Evolutionary conservation across 129 eudicot genomes (phyloP).

Genomic region (Sambucus nigra): DNA sequence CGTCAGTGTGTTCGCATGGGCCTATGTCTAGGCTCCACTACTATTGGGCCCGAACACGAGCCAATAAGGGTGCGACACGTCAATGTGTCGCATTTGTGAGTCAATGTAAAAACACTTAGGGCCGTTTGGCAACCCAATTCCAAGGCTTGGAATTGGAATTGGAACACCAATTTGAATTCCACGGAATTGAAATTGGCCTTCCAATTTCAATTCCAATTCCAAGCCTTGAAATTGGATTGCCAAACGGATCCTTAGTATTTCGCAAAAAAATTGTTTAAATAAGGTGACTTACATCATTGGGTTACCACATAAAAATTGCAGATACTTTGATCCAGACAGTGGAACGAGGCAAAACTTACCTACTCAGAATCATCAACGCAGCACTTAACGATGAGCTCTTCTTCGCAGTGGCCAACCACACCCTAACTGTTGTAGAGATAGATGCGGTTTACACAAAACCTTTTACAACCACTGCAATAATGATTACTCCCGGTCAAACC

Average conservation of each 20-base stretch:
- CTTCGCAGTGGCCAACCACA: constrained; percentile 49
- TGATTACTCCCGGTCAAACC: constrained; percentile 77
- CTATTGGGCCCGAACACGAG: too few relatives aligned
- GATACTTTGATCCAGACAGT: constrained; percentile 44
- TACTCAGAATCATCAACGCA: constrained; percentile 63
- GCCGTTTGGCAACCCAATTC: too few relatives aligned
- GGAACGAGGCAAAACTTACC: constrained; percentile 47
- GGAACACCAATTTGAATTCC: too few relatives aligned
- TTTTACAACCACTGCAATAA: constrained; percentile 43
- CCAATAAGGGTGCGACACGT: too few relatives aligned
- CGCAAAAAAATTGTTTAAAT: too few relatives aligned
- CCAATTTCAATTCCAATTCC: too few relatives aligned
- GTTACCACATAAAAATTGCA: constrained; percentile 12
- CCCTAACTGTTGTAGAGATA: constrained; percentile 51
- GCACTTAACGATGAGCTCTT: constrained; percentile 59
- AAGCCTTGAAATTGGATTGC: too few relatives aligned
- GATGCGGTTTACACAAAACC: constrained; percentile 63
- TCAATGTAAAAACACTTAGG: too few relatives aligned
- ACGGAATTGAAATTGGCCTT: too few relatives aligned
- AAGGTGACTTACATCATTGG: not conserved
- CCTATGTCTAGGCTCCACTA: not conserved
- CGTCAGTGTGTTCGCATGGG: not conserved
- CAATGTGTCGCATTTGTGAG: too few relatives aligned
- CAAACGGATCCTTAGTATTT: too few relatives aligned
- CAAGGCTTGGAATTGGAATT: too few relatives aligned